Evolutionary conservation across 2,329 filamentous ascomycete species (phyloP).

Genomic region (Curvularia verruculosa): DNA sequence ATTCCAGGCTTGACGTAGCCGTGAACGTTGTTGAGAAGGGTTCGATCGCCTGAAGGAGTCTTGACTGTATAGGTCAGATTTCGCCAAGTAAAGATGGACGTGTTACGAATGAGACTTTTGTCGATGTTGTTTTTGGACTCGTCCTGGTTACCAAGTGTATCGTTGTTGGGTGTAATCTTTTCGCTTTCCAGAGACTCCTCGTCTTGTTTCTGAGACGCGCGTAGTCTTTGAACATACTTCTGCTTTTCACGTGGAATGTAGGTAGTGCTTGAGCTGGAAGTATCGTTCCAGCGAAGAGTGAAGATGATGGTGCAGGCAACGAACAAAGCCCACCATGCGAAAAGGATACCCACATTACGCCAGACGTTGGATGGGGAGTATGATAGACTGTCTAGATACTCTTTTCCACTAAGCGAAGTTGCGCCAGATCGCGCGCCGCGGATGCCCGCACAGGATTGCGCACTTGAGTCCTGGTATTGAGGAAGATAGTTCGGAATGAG

Average conservation of each 20-base stretch:
- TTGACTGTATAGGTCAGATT: conserved; percentile 64
- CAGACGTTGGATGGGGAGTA: conserved; percentile 36
- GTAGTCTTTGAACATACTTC: conserved; percentile 18
- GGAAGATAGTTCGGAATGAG: conserved; percentile 59
- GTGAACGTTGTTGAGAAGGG: conserved; percentile 59
- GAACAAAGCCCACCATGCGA: conserved; percentile 51
- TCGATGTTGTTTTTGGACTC: not conserved
- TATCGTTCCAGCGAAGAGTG: conserved; percentile 63
- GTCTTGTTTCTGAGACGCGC: conserved; percentile 46
- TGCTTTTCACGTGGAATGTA: conserved; percentile 62
- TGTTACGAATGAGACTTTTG: conserved; percentile 62
- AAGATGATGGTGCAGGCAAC: conserved; percentile 63
- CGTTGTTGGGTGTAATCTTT: conserved; percentile 14
- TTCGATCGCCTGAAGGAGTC: conserved; percentile 45
- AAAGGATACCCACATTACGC: conserved; percentile 54
- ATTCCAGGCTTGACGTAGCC: conserved; percentile 62
- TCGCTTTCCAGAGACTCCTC: conserved; percentile 55
- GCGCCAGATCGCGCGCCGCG: conserved; percentile 60
- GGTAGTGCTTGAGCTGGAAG: conserved; percentile 58
- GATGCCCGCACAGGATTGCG: conserved; percentile 65
- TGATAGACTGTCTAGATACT: conserved; percentile 62
- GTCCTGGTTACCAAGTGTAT: conserved; percentile 40
- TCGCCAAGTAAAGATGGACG: conserved; percentile 71
- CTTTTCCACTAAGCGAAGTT: conserved; percentile 61
- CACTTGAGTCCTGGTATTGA: conserved; percentile 50